phyloP scores from a whole-genome alignment of 495 filamentous ascomycete genomes.

The Penicillium diatomitis region DNA sequence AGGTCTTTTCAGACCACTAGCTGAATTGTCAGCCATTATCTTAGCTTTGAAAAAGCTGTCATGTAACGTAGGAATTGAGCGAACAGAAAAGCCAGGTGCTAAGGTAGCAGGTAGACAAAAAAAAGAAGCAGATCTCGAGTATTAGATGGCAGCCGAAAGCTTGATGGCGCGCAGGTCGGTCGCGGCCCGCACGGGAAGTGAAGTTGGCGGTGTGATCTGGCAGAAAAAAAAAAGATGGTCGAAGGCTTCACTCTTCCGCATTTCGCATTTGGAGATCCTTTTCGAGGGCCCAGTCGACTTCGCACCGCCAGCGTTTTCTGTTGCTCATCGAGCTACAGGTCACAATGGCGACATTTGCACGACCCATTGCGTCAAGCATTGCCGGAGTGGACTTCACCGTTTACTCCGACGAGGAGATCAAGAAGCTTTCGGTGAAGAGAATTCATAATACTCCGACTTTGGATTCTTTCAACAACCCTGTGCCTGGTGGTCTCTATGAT shows the following conservation, averaged over 20 bases:
- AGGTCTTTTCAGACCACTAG: constrained; percentile 48
- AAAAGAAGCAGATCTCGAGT: no score
- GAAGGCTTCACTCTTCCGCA: constrained; percentile 20
- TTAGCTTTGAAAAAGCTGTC: constrained; percentile 2
- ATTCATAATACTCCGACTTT: constrained; percentile 86
- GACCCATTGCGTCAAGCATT: constrained; percentile 77
- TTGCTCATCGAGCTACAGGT: constrained; percentile 36
- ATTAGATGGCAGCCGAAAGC: background rate
- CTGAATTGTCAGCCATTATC: constrained; percentile 44
- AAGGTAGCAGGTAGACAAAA: no score
- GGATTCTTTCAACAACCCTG: constrained; percentile 75
- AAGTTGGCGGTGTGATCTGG: constrained; percentile 15
- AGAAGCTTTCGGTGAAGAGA: constrained; percentile 78
- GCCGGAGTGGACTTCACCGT: constrained; percentile 82
- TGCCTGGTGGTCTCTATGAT: constrained; percentile 87
- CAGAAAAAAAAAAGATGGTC: constrained; percentile 27
- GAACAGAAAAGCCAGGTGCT: no score
- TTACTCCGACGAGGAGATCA: constrained; percentile 72
- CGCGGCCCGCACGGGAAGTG: constrained; percentile 6
- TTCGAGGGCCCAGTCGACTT: constrained; percentile 17
- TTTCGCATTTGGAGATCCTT: constrained; percentile 18
- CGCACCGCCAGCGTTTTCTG: constrained; percentile 29
- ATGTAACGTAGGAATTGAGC: background rate
- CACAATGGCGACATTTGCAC: constrained; percentile 68
- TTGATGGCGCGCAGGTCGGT: background rate